phyloP scores from a whole-genome alignment of 352 stramenopile genomes.

The Salisapilia sapeloensis region DNA sequence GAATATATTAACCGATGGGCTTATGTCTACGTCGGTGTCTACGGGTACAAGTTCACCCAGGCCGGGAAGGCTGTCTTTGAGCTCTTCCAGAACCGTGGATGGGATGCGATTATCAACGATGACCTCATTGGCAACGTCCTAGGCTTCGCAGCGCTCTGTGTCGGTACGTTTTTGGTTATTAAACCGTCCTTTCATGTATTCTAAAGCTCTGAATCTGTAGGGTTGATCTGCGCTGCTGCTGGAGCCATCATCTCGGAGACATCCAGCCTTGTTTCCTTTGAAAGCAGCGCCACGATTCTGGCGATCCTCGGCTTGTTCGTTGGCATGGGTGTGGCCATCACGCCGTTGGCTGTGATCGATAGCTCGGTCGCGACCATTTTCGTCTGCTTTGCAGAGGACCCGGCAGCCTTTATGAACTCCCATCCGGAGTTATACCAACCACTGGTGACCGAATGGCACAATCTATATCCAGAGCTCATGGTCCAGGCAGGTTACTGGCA shows the following conservation, averaged over 20 bases:
- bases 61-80: slow-evolving; percentile 85
- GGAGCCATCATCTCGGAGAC: slow-evolving; percentile 32
- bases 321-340: slow-evolving; percentile 75
- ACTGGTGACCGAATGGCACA: slow-evolving; percentile 77
- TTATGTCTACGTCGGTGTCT: slow-evolving; percentile 90
- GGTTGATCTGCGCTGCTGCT: slow-evolving; percentile 50
- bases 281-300: slow-evolving; percentile 52
- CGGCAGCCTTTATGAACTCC: slow-evolving; percentile 53
- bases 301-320: slow-evolving; percentile 80
- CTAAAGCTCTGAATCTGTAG: slow-evolving; percentile 5
- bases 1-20: slow-evolving; percentile 90
- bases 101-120: slow-evolving; percentile 93
- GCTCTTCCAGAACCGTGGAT: slow-evolving; percentile 88
- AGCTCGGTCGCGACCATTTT: slow-evolving; percentile 92
- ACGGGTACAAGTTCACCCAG: slow-evolving; percentile 87
- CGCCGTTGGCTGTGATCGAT: slow-evolving; percentile 85
- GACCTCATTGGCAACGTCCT: slow-evolving; percentile 88
- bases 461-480: slow-evolving; percentile 79
- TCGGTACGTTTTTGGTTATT: slow-evolving; percentile 26
- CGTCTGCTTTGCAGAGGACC: slow-evolving; percentile 92
- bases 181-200: not conserved
- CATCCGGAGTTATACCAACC: slow-evolving; percentile 72
- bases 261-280: slow-evolving; percentile 28
- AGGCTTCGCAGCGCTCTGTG: slow-evolving; percentile 73
- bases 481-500: slow-evolving; percentile 76